These are phyloP conservation scores for Sporothrix humicola DNA, from an alignment of 2,329 filamentous ascomycete genomes.

Conservation along the genomic window DNA sequence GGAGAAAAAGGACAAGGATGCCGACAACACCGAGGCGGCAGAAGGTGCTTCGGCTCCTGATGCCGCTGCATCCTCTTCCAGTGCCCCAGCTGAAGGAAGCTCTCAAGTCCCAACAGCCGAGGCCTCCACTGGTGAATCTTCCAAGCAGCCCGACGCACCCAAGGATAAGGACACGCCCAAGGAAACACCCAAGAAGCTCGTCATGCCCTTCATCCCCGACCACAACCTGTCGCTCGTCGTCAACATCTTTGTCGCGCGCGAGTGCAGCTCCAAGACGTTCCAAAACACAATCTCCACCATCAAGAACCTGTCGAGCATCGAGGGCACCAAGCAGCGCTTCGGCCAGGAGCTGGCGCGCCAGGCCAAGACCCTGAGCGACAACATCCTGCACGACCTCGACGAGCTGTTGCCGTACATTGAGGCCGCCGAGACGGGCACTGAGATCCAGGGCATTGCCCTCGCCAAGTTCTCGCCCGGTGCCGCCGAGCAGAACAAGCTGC, in stretches of 20 bases:
- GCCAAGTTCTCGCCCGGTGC: slow-evolving; percentile 95
- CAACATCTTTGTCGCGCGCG: slow-evolving; percentile 91
- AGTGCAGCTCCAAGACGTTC: slow-evolving; percentile 98
- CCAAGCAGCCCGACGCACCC: slow-evolving; percentile 44
- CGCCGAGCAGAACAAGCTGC: slow-evolving; percentile 94
- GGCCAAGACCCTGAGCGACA: slow-evolving; percentile 81
- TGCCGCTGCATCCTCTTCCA: slow-evolving; percentile 24
- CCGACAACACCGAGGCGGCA: neutral
- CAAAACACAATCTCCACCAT: slow-evolving; percentile 98
- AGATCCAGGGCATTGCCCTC: slow-evolving; percentile 92
- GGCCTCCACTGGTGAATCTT: neutral
- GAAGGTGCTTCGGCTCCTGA: slow-evolving; percentile 29
- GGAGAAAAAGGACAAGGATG: neutral
- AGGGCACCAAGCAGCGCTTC: slow-evolving; percentile 85
- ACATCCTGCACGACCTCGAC: slow-evolving; percentile 82
- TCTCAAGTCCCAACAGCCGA: neutral
- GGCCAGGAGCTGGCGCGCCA: slow-evolving; percentile 91
- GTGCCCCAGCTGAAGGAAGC: neutral
- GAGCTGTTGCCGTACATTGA: slow-evolving; percentile 86
- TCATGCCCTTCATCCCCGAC: slow-evolving; percentile 83
- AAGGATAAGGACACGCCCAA: slow-evolving; percentile 50
- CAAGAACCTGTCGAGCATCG: slow-evolving; percentile 95
- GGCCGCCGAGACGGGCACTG: slow-evolving; percentile 84
- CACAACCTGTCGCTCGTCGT: slow-evolving; percentile 93
- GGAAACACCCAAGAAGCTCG: slow-evolving; percentile 60